phyloP scores from a whole-genome alignment of 805 yeast genomes.

The Huiozyma naganishii region DNA sequence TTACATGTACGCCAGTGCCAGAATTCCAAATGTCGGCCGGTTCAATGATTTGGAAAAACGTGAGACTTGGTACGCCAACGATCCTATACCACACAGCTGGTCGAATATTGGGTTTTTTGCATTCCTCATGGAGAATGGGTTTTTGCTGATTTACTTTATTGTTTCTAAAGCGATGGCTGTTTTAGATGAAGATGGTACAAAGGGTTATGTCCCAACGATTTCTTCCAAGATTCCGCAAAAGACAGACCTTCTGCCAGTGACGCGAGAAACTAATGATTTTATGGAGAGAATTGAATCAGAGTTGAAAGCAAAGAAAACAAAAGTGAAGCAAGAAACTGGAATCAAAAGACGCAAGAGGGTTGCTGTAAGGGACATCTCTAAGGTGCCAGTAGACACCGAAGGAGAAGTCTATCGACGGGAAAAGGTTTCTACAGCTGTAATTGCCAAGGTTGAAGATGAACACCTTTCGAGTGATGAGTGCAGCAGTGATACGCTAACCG shows the following conservation, averaged over 20 bases:
- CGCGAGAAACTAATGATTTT: slow-evolving; percentile 5
- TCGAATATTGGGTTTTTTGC: slow-evolving; percentile 27
- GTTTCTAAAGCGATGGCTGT: slow-evolving; percentile 3
- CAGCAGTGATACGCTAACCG: background rate
- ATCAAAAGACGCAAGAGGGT: background rate
- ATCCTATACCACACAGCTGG: slow-evolving; percentile 26
- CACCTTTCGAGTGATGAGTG: background rate
- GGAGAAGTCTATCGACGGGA: background rate
- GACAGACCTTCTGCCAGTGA: slow-evolving; percentile 4
- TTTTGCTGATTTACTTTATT: slow-evolving; percentile 3
- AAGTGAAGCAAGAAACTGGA: background rate
- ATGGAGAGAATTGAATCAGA: slow-evolving; percentile 3
- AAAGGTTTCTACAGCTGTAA: background rate
- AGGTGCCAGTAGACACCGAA: background rate
- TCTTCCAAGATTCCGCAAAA: slow-evolving; percentile 2
- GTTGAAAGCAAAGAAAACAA: background rate
- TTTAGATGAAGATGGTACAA: background rate
- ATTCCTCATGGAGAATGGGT: slow-evolving; percentile 25
- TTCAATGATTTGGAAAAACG: slow-evolving; percentile 11
- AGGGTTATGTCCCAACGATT: slow-evolving; percentile 1
- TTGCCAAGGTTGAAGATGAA: background rate
- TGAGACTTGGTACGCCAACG: slow-evolving; percentile 14
- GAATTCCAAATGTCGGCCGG: slow-evolving; percentile 21
- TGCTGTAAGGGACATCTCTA: background rate
- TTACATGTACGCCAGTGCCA: slow-evolving; percentile 56